Evolutionary conservation across 2,329 filamentous ascomycete genomes (phyloP).

Genomic region (Myriosclerotinia duriaeana): DNA sequence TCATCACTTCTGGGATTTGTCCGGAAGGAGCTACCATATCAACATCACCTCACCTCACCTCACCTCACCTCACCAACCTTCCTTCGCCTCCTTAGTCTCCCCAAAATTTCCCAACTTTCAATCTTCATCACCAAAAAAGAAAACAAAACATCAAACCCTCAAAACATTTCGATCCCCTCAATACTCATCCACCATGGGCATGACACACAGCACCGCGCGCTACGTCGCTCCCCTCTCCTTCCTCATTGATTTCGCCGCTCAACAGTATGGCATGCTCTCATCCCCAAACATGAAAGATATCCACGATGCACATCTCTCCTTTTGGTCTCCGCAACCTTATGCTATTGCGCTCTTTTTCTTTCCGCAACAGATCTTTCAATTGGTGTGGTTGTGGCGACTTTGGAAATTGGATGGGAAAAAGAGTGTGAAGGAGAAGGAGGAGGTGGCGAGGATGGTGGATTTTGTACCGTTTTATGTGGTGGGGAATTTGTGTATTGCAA

Average conservation of each 20-base stretch:
- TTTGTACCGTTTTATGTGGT: constrained; percentile 56
- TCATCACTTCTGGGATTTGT: constrained; percentile 9
- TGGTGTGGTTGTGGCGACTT: constrained; percentile 57
- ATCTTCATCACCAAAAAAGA: neutral
- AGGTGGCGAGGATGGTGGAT: constrained; percentile 51
- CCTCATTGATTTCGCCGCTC: constrained; percentile 55
- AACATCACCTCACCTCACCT: neutral
- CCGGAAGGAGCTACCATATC: neutral
- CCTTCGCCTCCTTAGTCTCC: too few species aligned
- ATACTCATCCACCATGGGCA: constrained; percentile 46
- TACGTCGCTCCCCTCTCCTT: constrained; percentile 56
- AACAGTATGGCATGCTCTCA: constrained; percentile 59
- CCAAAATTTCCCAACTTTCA: too few species aligned
- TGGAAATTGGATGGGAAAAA: constrained; percentile 49
- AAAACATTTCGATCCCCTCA: neutral
- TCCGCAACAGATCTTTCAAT: constrained; percentile 58
- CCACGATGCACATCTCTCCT: constrained; percentile 57
- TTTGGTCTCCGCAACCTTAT: constrained; percentile 58
- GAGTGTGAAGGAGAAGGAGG: constrained; percentile 42
- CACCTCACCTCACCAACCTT: too few species aligned
- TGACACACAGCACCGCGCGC: constrained; percentile 54
- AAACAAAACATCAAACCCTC: neutral
- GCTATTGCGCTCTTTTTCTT: constrained; percentile 62
- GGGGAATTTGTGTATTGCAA: constrained; percentile 59
- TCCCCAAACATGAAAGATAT: constrained; percentile 59